Conservation (phyloP, 2,329 filamentous ascomycete genomes). For the Aureobasidium zeae region DNA sequence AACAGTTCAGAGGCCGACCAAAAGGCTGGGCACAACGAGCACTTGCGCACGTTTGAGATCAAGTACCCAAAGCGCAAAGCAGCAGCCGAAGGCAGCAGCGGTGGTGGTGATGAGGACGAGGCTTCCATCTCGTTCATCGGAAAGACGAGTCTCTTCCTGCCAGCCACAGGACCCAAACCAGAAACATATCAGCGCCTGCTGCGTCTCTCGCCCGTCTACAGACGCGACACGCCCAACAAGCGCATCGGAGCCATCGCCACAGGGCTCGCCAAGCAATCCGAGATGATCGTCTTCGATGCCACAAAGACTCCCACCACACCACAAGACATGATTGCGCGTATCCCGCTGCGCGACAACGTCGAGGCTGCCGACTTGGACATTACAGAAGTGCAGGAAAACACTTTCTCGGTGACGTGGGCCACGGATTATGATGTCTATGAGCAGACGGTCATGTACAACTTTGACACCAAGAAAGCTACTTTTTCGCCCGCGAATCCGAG, state of each 20-base stretch:
- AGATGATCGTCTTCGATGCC: constrained; percentile 73
- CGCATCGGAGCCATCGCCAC: constrained; percentile 72
- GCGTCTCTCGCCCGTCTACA: constrained; percentile 47
- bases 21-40: constrained; percentile 68
- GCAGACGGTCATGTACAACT: constrained; percentile 48
- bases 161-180: constrained; percentile 35
- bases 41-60: constrained; percentile 69
- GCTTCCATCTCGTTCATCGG: constrained; percentile 39
- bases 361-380: constrained; percentile 65
- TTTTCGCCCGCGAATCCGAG: constrained; percentile 35
- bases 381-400: constrained; percentile 47
- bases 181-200: constrained; percentile 53
- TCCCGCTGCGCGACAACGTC: constrained; percentile 41
- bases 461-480: constrained; percentile 31
- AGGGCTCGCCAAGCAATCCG: constrained; percentile 59
- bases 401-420: constrained; percentile 69
- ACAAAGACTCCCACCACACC: constrained; percentile 43
- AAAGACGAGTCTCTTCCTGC: constrained; percentile 44
- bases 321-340: constrained; percentile 45
- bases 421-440: constrained; percentile 66
- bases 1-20: constrained; percentile 70
- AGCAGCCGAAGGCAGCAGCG: constrained; percentile 27
- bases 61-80: constrained; percentile 42
- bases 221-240: constrained; percentile 41
- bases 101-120: constrained; percentile 23